Evolutionary conservation across 352 stramenopile genomes (phyloP).

Genomic region (Phytophthora uliginosa): DNA sequence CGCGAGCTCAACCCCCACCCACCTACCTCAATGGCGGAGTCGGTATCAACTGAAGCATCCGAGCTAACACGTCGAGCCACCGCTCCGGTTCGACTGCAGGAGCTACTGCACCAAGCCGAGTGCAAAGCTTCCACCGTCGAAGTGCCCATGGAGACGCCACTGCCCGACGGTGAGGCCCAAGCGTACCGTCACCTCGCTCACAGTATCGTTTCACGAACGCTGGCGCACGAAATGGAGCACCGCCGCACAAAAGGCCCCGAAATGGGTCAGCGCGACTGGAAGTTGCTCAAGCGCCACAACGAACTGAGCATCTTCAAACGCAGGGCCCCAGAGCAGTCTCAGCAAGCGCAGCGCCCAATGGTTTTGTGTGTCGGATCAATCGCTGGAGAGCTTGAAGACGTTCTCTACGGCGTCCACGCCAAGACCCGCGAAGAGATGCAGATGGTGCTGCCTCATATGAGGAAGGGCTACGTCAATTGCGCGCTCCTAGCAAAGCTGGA

Average conservation of each 20-base stretch:
- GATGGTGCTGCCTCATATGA: constrained; percentile 40
- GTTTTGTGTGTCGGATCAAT: constrained; percentile 57
- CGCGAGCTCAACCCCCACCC: neutral
- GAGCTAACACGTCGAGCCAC: constrained; percentile 26
- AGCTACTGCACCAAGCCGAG: constrained; percentile 26
- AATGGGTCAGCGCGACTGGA: constrained; percentile 36
- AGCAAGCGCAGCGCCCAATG: constrained; percentile 42
- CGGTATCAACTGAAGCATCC: constrained; percentile 5
- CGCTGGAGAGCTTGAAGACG: constrained; percentile 53
- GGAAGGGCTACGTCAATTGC: constrained; percentile 52
- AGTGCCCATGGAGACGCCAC: constrained; percentile 8
- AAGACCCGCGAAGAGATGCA: constrained; percentile 68
- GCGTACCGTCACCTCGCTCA: constrained; percentile 43
- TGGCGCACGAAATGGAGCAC: constrained; percentile 58
- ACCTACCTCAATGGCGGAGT: constrained; percentile 16
- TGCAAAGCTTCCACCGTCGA: constrained; percentile 1
- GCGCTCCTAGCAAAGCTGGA: constrained; percentile 61
- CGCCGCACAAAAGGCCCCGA: constrained; percentile 30
- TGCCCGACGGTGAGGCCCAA: constrained; percentile 37
- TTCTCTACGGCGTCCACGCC: constrained; percentile 60
- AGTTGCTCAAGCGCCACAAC: constrained; percentile 48
- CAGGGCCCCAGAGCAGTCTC: constrained; percentile 10
- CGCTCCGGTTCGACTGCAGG: constrained; percentile 28
- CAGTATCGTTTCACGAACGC: constrained; percentile 53
- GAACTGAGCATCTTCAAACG: constrained; percentile 53